Conservation (phyloP, 2,329 filamentous ascomycete genomes). For the Aureobasidium sp. region DNA sequence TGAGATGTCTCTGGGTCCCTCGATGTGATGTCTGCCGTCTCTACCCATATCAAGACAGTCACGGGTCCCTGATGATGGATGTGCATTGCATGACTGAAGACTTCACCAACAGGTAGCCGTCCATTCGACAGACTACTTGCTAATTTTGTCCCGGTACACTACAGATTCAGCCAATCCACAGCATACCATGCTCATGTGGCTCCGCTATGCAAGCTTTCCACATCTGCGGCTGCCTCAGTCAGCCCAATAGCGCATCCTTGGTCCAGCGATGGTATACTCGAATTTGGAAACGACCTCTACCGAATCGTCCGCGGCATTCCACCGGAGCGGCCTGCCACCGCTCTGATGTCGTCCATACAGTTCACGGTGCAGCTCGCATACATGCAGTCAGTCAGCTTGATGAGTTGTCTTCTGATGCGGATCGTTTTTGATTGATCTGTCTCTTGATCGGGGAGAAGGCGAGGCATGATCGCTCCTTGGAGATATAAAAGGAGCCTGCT, state of each 20-base stretch:
- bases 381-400: neutral
- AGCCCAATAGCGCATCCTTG: constrained; percentile 8
- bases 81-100: neutral
- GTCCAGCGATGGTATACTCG: neutral
- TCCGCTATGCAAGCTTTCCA: neutral
- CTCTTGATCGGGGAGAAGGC: neutral
- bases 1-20: neutral
- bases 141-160: neutral
- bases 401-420: neutral
- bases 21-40: neutral
- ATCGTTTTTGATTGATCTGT: neutral
- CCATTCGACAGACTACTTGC: neutral
- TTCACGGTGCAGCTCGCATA: neutral
- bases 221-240: neutral
- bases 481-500: neutral
- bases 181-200: neutral
- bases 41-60: neutral
- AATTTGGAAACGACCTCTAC: neutral
- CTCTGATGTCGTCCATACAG: neutral
- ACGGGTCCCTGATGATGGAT: neutral
- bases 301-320: neutral
- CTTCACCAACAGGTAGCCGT: neutral
- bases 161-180: neutral
- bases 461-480: neutral
- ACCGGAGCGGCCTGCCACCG: neutral